A percentile compares a stretch with the other conserved stretches of the same genome.
Conservation (phyloP, 805 yeast species). For the Myxozyma kluyveri region DNA sequence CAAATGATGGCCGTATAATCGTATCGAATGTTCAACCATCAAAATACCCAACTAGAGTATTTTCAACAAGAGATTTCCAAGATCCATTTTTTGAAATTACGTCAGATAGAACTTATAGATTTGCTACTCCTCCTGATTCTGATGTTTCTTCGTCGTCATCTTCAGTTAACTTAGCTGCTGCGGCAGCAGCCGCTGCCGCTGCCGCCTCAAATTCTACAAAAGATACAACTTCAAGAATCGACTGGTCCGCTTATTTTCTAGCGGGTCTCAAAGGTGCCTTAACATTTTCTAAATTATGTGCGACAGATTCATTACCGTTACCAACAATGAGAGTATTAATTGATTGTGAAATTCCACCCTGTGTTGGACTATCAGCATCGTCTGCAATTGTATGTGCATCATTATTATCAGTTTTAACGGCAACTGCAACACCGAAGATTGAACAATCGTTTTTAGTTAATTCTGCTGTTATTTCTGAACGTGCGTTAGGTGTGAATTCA, state of each 20-base stretch:
- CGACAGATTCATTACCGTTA: constrained; percentile 27
- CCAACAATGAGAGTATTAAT: constrained; percentile 47
- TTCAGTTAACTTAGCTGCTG: too few relatives aligned
- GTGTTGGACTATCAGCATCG: constrained; percentile 67
- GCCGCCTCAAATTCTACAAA: constrained; percentile 41
- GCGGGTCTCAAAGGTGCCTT: constrained; percentile 65
- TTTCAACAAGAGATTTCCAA: constrained; percentile 30
- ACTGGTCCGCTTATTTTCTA: constrained; percentile 69
- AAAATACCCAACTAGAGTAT: constrained; percentile 14
- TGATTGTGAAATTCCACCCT: constrained; percentile 68
- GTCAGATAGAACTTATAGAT: too few relatives aligned
- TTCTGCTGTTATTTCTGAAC: constrained; percentile 66
- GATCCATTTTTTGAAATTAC: constrained; percentile 23
- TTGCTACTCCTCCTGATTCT: too few relatives aligned
- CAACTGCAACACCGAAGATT: constrained; percentile 32
- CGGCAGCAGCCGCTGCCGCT: neutral
- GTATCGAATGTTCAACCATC: constrained; percentile 40
- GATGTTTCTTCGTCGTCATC: too few relatives aligned
- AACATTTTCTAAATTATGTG: constrained; percentile 42
- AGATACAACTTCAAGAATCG: too few relatives aligned
- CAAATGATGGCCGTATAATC: constrained; percentile 35
- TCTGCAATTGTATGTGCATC: constrained; percentile 71
- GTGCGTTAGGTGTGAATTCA: constrained; percentile 68
- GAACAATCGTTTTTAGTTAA: constrained; percentile 42
- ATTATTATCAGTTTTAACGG: constrained; percentile 55